A percentile compares a stretch with the other conserved stretches of the same genome.
phyloP scores from a whole-genome alignment of 768 basidiomycete species.

The Melanogaster broomeanus region DNA sequence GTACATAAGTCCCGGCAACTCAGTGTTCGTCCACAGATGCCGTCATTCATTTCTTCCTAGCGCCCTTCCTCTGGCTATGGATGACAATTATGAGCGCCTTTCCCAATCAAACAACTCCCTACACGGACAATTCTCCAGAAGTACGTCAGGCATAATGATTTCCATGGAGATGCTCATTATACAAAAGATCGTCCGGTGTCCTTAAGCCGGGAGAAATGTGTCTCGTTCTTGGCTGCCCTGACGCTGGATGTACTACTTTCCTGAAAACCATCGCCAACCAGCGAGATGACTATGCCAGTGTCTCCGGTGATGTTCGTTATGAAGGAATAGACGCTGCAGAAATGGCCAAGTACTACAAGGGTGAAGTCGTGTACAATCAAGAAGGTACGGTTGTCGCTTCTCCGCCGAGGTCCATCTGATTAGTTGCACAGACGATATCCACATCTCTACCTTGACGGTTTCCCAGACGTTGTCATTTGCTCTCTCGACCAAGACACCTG shows the following conservation, averaged over 20 bases:
- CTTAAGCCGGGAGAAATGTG: conserved; percentile 86
- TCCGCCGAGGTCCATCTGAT: neutral
- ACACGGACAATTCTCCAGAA: conserved; percentile 62
- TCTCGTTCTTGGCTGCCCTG: conserved; percentile 80
- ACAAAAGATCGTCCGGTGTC: conserved; percentile 60
- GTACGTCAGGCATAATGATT: conserved; percentile 30
- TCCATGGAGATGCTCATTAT: neutral
- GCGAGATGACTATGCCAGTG: conserved; percentile 59
- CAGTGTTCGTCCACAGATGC: conserved; percentile 40
- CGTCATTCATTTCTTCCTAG: conserved; percentile 51
- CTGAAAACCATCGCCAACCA: conserved; percentile 82
- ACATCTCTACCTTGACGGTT: conserved; percentile 81
- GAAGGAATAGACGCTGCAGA: conserved; percentile 76
- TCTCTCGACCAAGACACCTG: conserved; percentile 73
- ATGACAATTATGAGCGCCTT: conserved; percentile 41
- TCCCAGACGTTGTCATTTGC: conserved; percentile 75
- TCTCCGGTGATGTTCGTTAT: conserved; percentile 77
- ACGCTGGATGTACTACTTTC: conserved; percentile 85
- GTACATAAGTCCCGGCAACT: neutral
- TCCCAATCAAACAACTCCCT: conserved; percentile 34
- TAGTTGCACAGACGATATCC: conserved; percentile 61
- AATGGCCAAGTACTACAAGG: conserved; percentile 76
- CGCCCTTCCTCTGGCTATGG: conserved; percentile 52
- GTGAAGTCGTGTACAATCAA: conserved; percentile 78
- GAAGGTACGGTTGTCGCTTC: conserved; percentile 47